Evolutionary conservation across 2,329 filamentous ascomycete species (phyloP).

Genomic region (Coniella vitis): DNA sequence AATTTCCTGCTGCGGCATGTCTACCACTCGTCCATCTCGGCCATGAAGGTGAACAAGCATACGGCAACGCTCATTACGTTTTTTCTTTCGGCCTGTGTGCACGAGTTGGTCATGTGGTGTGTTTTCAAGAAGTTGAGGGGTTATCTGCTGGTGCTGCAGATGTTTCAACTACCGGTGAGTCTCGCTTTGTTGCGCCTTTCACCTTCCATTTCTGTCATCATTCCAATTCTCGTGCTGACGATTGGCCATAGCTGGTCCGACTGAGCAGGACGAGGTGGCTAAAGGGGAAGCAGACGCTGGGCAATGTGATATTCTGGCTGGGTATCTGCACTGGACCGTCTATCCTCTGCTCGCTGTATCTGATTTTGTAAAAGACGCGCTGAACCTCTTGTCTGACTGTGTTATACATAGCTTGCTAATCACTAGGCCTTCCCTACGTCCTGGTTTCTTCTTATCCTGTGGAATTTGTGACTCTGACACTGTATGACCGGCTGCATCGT

Average conservation of each 20-base stretch:
- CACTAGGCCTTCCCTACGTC: too few species aligned
- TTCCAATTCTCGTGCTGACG: conserved; percentile 7
- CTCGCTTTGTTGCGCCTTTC: background rate
- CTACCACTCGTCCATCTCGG: conserved; percentile 70
- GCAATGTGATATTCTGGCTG: conserved; percentile 72
- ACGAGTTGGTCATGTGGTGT: conserved; percentile 75
- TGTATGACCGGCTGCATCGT: too few species aligned
- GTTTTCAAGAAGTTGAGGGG: conserved; percentile 72
- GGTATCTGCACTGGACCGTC: conserved; percentile 73
- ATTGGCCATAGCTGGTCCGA: conserved; percentile 44
- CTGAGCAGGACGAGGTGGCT: conserved; percentile 62
- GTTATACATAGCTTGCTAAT: too few species aligned
- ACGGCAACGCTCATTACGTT: conserved; percentile 72
- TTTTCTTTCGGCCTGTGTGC: conserved; percentile 61
- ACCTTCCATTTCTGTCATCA: background rate
- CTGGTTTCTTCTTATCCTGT: too few species aligned
- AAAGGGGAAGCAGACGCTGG: conserved; percentile 53
- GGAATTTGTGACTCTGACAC: too few species aligned
- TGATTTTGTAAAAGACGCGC: conserved; percentile 41
- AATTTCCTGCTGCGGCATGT: conserved; percentile 73
- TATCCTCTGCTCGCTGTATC: conserved; percentile 53
- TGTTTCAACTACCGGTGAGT: conserved; percentile 61
- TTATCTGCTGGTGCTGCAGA: conserved; percentile 66
- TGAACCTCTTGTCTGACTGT: too few species aligned
- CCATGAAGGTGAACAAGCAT: conserved; percentile 61